phyloP scores from a whole-genome alignment of 2,329 filamentous ascomycete species.

The Teratosphaeria nubilosa region DNA sequence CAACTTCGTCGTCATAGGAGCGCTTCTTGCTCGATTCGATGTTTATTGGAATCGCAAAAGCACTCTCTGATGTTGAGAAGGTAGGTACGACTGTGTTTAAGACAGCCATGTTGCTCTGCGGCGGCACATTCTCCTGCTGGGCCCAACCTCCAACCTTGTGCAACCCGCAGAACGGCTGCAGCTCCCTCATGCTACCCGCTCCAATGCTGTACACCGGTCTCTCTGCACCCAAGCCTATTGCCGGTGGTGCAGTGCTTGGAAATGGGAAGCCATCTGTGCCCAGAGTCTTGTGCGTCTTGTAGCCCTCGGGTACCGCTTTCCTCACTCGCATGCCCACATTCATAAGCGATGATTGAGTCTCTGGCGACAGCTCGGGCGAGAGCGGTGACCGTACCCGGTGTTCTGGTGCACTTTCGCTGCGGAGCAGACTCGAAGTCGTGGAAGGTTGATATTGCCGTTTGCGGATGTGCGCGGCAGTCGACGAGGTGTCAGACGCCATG shows the following conservation, averaged over 20 bases:
- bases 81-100: slow-evolving; percentile 27
- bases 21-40: slow-evolving; percentile 18
- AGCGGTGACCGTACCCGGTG: slow-evolving; percentile 14
- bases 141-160: slow-evolving; percentile 62
- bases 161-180: slow-evolving; percentile 72
- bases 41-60: slow-evolving; percentile 16
- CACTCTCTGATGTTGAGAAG: slow-evolving; percentile 31
- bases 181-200: slow-evolving; percentile 40
- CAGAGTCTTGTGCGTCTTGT: slow-evolving; percentile 59
- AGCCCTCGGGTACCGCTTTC: slow-evolving; percentile 87
- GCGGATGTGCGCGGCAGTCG: slow-evolving; percentile 15
- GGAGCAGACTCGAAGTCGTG: slow-evolving; percentile 35
- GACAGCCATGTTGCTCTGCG: slow-evolving; percentile 10
- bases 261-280: slow-evolving; percentile 13
- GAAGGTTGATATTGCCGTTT: slow-evolving; percentile 37
- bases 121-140: slow-evolving; percentile 39
- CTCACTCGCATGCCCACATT: slow-evolving; percentile 89
- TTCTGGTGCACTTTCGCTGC: slow-evolving; percentile 3
- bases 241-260: slow-evolving; percentile 20
- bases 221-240: slow-evolving; percentile 20
- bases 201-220: slow-evolving; percentile 7
- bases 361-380: slow-evolving; percentile 49
- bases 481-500: not conserved
- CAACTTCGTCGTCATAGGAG: slow-evolving; percentile 27
- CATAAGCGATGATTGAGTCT: slow-evolving; percentile 72